Conservation (phyloP, 202 grass and related monocot species). For the Dendrocalamus latiflorus region DNA sequence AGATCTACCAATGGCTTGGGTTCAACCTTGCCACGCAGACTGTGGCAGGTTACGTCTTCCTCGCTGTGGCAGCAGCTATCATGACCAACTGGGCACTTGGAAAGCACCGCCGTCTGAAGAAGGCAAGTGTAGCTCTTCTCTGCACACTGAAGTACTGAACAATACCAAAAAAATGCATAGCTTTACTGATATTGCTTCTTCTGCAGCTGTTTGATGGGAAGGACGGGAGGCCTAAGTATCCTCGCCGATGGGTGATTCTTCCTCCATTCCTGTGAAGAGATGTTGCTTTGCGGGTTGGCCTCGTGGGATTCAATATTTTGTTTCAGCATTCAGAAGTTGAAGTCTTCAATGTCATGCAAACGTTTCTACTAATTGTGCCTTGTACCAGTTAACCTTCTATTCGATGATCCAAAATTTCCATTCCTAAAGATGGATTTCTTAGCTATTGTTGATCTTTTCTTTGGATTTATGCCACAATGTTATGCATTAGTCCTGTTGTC, state of each 20-base stretch:
- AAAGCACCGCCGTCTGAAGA: constrained; percentile 73
- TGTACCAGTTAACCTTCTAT: constrained; percentile 12
- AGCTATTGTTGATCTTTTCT: background rate
- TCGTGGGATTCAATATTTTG: background rate
- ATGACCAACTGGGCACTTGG: constrained; percentile 95
- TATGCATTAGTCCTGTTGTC: background rate
- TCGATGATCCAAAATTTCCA: background rate
- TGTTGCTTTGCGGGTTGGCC: background rate
- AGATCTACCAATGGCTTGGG: constrained; percentile 91
- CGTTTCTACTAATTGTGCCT: constrained; percentile 13
- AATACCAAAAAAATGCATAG: background rate
- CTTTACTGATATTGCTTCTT: constrained; percentile 31
- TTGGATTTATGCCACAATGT: background rate
- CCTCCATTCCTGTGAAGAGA: constrained; percentile 60
- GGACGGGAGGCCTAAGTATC: constrained; percentile 61
- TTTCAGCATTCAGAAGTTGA: background rate
- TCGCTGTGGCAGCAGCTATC: constrained; percentile 60
- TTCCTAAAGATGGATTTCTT: background rate
- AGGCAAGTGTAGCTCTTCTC: constrained; percentile 45
- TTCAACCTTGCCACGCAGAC: constrained; percentile 94
- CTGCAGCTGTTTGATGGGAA: constrained; percentile 75
- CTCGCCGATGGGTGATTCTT: constrained; percentile 72
- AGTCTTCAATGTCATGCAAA: background rate
- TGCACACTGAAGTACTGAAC: background rate
- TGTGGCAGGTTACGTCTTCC: constrained; percentile 75